Evolutionary conservation across 2,329 filamentous ascomycete genomes (phyloP).

Genomic region (Colletotrichum sidae): DNA sequence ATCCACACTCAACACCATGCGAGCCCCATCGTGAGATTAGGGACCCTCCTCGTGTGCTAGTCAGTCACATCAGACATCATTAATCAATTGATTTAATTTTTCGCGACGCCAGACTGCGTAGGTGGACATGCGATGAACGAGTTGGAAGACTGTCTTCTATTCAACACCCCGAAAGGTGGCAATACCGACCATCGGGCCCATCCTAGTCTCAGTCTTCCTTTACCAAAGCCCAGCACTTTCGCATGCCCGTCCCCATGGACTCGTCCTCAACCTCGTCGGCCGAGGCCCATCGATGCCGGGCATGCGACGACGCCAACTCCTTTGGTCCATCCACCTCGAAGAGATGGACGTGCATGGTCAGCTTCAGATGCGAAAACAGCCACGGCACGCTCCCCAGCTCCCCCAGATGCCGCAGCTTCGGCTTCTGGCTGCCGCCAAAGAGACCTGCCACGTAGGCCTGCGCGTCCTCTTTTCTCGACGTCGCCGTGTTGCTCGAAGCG

Average conservation of each 20-base stretch:
- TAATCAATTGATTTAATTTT: too few relatives aligned
- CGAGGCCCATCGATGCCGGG: conserved; percentile 51
- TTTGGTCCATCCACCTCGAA: conserved; percentile 51
- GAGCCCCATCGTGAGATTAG: conserved; percentile 17
- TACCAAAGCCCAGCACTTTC: conserved; percentile 65
- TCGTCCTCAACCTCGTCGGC: conserved; percentile 56
- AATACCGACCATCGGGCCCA: neutral
- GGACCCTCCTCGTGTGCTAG: too few relatives aligned
- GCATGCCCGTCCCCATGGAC: conserved; percentile 70
- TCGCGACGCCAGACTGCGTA: too few relatives aligned
- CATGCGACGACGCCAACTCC: conserved; percentile 9
- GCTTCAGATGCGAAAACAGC: conserved; percentile 67
- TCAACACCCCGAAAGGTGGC: too few relatives aligned
- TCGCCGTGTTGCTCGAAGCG: conserved; percentile 41
- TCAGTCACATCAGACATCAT: too few relatives aligned
- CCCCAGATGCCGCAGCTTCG: conserved; percentile 45
- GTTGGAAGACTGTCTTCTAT: too few relatives aligned
- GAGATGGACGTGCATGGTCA: conserved; percentile 68
- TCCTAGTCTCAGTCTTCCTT: conserved; percentile 39
- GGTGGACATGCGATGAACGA: too few relatives aligned
- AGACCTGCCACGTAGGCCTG: conserved; percentile 46
- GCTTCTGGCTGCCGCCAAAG: conserved; percentile 33
- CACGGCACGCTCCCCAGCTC: conserved; percentile 67
- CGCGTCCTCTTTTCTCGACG: conserved; percentile 52
- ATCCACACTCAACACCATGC: conserved; percentile 22